Evolutionary conservation across 2,329 filamentous ascomycete genomes (phyloP).

Genomic region (Metarhizium rileyi): DNA sequence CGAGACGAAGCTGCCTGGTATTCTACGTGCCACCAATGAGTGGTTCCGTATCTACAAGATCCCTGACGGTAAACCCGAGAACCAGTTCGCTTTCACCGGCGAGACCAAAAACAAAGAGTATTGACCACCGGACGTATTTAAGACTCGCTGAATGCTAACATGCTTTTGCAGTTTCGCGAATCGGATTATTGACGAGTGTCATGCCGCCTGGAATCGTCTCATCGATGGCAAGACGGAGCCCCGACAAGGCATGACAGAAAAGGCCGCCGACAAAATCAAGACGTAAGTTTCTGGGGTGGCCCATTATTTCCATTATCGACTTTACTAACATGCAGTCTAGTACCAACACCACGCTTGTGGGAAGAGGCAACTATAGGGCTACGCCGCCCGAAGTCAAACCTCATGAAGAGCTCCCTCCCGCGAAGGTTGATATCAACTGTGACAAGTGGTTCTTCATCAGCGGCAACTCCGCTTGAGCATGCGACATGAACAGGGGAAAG

Average conservation of each 20-base stretch:
- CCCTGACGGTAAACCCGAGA: conserved; percentile 99
- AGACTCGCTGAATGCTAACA: conserved; percentile 3
- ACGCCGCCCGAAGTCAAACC: conserved; percentile 68
- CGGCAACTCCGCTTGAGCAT: conserved; percentile 69
- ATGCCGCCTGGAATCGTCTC: conserved; percentile 93
- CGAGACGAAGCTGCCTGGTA: conserved; percentile 92
- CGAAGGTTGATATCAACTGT: conserved; percentile 88
- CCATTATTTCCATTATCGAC: neutral
- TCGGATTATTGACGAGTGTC: conserved; percentile 91
- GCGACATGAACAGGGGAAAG: neutral
- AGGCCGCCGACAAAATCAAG: conserved; percentile 42
- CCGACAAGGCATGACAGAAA: conserved; percentile 33
- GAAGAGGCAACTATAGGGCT: conserved; percentile 57
- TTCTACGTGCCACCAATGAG: conserved; percentile 96
- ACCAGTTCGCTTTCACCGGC: conserved; percentile 99
- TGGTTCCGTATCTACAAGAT: conserved; percentile 99
- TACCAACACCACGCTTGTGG: conserved; percentile 66
- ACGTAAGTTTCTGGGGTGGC: conserved; percentile 51
- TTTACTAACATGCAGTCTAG: conserved; percentile 31
- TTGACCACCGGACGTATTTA: neutral
- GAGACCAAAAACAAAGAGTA: conserved; percentile 99
- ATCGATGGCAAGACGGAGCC: conserved; percentile 79
- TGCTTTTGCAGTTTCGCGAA: conserved; percentile 63
- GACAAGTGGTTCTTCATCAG: conserved; percentile 99
- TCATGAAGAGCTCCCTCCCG: conserved; percentile 71